Conservation (phyloP, 148 eudicot genomes). For the Diospyros lotus region DNA sequence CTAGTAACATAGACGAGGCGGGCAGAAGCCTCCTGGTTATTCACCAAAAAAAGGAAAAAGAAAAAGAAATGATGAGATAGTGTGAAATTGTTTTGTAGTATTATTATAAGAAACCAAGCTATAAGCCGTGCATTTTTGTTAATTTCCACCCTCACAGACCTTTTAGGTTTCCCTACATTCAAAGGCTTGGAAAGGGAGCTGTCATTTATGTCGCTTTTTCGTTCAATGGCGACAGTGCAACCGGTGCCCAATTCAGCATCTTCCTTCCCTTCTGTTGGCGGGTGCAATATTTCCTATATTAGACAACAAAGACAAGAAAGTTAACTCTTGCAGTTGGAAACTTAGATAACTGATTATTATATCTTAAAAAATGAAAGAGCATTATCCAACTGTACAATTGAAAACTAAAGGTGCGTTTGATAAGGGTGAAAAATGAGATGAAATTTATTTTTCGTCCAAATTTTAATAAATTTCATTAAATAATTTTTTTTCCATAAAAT, state of each 20-base stretch:
- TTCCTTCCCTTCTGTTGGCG: slow-evolving; percentile 24
- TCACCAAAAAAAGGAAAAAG: slow-evolving; percentile 12
- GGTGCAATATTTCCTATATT: slow-evolving; percentile 12
- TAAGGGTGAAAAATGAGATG: too few species aligned
- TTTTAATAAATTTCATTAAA: too few species aligned
- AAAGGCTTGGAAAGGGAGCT: slow-evolving; percentile 19
- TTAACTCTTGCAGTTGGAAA: slow-evolving; percentile 1
- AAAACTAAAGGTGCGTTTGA: background rate
- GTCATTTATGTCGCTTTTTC: slow-evolving; percentile 8
- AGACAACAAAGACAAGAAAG: slow-evolving; percentile 4
- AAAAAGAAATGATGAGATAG: background rate
- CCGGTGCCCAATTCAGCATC: slow-evolving; percentile 13
- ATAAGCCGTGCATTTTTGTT: background rate
- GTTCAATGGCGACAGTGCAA: slow-evolving; percentile 16
- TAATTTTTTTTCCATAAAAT: too few species aligned
- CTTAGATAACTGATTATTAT: background rate
- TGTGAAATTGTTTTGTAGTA: background rate
- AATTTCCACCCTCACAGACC: slow-evolving; percentile 30
- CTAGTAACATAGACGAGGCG: slow-evolving; percentile 66
- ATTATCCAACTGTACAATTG: background rate
- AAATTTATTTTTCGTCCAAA: too few species aligned
- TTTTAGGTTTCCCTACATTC: slow-evolving; percentile 44
- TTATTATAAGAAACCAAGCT: slow-evolving; percentile 1
- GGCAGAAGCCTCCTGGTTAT: slow-evolving; percentile 77
- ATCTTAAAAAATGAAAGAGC: slow-evolving; percentile 3